Evolutionary conservation across 2,329 filamentous ascomycete species (phyloP).

Genomic region (Colletotrichum sublineola): DNA sequence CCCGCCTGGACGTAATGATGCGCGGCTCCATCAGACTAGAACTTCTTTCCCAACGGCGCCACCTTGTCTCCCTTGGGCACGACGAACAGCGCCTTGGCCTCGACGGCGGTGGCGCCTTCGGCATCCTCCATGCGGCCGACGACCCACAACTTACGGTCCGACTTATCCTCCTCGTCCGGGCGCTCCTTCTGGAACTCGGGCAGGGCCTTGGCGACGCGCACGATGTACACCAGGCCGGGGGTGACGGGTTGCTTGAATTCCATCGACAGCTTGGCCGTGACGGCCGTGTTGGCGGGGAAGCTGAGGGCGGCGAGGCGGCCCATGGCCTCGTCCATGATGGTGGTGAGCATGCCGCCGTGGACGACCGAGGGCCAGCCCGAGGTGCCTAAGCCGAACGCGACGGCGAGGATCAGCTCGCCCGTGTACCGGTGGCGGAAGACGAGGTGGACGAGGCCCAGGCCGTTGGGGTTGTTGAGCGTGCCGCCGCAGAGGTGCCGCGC

Average conservation of each 20-base stretch:
- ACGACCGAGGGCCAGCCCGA: conserved; percentile 51
- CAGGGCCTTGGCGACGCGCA: conserved; percentile 25
- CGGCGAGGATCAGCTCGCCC: conserved; percentile 49
- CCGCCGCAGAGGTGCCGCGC: conserved; percentile 53
- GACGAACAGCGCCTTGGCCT: conserved; percentile 40
- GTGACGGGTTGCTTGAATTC: conserved; percentile 33
- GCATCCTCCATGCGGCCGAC: conserved; percentile 33
- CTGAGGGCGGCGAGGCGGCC: conserved; percentile 43
- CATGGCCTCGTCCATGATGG: conserved; percentile 56
- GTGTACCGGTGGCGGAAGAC: conserved; percentile 49
- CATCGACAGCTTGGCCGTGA: conserved; percentile 35
- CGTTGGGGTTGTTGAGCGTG: conserved; percentile 48
- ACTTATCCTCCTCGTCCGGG: conserved; percentile 35
- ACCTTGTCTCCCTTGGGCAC: conserved; percentile 38
- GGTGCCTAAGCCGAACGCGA: conserved; percentile 51
- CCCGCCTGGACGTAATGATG: too few relatives aligned
- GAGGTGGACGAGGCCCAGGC: conserved; percentile 51
- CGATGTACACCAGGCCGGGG: conserved; percentile 31
- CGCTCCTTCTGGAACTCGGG: conserved; percentile 24
- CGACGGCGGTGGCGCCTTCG: conserved; percentile 13
- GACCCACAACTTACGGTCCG: conserved; percentile 40
- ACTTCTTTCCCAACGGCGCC: conserved; percentile 31
- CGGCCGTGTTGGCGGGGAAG: conserved; percentile 35
- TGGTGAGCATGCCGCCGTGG: conserved; percentile 54
- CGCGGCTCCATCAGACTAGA: neutral